These are phyloP conservation scores for Ustilago nuda DNA, from an alignment of 1,284 basidiomycete genomes.

Conservation along the genomic window DNA sequence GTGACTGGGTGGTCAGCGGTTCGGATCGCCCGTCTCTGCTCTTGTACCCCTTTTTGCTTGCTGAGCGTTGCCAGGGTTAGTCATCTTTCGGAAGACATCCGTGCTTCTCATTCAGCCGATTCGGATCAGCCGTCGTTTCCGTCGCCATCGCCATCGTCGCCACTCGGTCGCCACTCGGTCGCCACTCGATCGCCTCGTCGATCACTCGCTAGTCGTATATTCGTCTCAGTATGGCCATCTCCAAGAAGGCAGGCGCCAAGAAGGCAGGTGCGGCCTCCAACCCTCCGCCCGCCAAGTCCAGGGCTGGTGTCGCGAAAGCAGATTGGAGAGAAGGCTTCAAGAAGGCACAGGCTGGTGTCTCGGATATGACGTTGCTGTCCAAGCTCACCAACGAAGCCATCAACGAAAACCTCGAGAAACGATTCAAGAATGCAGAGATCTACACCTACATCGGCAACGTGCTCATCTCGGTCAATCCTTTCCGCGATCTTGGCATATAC, in stretches of 20 bases:
- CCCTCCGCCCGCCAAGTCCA: conserved; percentile 49
- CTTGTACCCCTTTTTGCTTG: not conserved
- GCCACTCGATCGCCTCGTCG: not conserved
- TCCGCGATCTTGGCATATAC: conserved; percentile 90
- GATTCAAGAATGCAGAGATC: conserved; percentile 95
- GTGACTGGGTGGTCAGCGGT: not conserved
- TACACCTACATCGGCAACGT: conserved; percentile 99
- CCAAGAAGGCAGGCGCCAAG: conserved; percentile 66
- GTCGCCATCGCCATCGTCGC: conserved; percentile 1
- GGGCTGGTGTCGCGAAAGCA: conserved; percentile 66
- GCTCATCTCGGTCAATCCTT: conserved; percentile 98
- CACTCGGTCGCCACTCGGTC: not conserved
- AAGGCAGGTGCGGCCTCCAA: conserved; percentile 54
- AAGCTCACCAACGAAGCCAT: conserved; percentile 98
- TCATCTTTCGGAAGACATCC: not conserved
- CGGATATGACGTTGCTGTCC: conserved; percentile 97
- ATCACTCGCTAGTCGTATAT: not conserved
- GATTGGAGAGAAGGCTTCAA: conserved; percentile 69
- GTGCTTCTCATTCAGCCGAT: conserved; percentile 2
- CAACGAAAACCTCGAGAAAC: conserved; percentile 95
- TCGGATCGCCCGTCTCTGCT: conserved; percentile 2
- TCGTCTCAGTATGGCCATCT: conserved; percentile 63
- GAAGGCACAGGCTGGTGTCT: conserved; percentile 80
- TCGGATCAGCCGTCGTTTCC: conserved; percentile 1
- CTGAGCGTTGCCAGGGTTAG: not conserved